Conservation (phyloP, 1,284 basidiomycete genomes). For the Microstroma glucosiphilum region DNA sequence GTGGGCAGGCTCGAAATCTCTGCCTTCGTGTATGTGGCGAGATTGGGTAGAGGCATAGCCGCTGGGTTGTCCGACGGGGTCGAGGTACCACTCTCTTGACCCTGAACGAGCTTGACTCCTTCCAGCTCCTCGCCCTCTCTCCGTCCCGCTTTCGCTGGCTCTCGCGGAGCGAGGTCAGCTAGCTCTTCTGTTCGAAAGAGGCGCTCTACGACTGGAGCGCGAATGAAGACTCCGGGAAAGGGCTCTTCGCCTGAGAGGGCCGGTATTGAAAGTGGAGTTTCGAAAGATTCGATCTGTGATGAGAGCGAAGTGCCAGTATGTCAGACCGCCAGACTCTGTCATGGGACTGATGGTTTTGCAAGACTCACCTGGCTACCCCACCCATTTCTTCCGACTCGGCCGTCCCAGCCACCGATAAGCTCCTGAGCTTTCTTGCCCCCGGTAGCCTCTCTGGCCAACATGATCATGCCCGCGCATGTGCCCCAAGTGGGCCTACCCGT, state of each 20-base stretch:
- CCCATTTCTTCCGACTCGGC: conserved; percentile 73
- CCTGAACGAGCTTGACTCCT: background rate
- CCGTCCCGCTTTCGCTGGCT: conserved; percentile 8
- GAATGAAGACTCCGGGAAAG: conserved; percentile 87
- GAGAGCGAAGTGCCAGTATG: background rate
- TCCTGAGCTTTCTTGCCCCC: conserved; percentile 82
- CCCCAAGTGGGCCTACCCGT: conserved; percentile 75
- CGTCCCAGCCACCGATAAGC: conserved; percentile 72
- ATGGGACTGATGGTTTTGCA: background rate
- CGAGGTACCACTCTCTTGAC: conserved; percentile 16
- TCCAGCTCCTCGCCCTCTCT: conserved; percentile 12
- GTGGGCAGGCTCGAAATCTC: conserved; percentile 11
- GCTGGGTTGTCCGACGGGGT: background rate
- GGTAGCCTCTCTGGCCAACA: conserved; percentile 59
- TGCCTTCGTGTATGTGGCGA: background rate
- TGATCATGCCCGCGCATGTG: conserved; percentile 92
- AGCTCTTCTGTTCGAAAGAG: conserved; percentile 23
- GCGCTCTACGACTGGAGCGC: conserved; percentile 66
- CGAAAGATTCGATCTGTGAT: conserved; percentile 78
- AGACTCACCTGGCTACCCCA: conserved; percentile 56
- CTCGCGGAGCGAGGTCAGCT: background rate
- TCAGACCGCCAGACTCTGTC: background rate
- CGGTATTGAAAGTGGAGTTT: conserved; percentile 66
- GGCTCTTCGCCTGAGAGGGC: conserved; percentile 62
- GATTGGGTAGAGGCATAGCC: background rate